Percentiles rank a stretch among this genome's conserved stretches.
Evolutionary conservation across 139 green algal species (phyloP).

Genomic region (Medakamo hakoo): DNA sequence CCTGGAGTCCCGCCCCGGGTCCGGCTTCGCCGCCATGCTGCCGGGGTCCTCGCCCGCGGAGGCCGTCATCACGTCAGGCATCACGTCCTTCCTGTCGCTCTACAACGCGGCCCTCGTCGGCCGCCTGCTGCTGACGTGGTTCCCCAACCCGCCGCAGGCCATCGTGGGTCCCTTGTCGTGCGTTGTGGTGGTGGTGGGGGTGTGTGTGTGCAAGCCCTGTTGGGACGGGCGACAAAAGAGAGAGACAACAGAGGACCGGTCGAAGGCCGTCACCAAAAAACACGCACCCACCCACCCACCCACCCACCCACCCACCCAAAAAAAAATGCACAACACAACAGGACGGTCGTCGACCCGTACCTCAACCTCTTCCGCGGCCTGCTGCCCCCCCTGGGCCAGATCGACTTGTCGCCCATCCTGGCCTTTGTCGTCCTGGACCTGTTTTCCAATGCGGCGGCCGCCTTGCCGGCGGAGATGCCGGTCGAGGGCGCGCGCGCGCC

Average conservation of each 20-base stretch:
- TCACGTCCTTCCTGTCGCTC: constrained; percentile 29
- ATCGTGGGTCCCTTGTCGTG: constrained; percentile 49
- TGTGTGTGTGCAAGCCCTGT: constrained; percentile 22
- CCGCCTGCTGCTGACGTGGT: constrained; percentile 90
- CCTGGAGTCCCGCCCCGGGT: too few species aligned
- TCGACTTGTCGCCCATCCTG: constrained; percentile 94
- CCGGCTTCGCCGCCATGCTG: background rate
- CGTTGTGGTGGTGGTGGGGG: too few species aligned
- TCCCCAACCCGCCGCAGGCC: constrained; percentile 66
- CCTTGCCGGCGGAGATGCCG: constrained; percentile 60
- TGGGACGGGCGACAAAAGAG: too few species aligned
- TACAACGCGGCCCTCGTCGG: constrained; percentile 93
- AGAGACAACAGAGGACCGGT: background rate
- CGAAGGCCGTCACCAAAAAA: background rate
- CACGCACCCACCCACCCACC: background rate
- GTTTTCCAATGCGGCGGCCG: constrained; percentile 68
- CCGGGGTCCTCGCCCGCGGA: background rate
- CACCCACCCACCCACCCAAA: background rate
- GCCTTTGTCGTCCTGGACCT: constrained; percentile 86
- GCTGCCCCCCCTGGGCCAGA: constrained; percentile 81
- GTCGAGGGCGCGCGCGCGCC: constrained; percentile 15
- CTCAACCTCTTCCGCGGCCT: constrained; percentile 96
- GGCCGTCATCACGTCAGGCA: background rate
- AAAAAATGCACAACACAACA: too few species aligned
- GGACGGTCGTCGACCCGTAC: constrained; percentile 84